Evolutionary conservation across 169 alveolate species (phyloP), one percentile per base, ranked within the genome.

Genomic region (Cryptosporidium meleagridis): DNA sequence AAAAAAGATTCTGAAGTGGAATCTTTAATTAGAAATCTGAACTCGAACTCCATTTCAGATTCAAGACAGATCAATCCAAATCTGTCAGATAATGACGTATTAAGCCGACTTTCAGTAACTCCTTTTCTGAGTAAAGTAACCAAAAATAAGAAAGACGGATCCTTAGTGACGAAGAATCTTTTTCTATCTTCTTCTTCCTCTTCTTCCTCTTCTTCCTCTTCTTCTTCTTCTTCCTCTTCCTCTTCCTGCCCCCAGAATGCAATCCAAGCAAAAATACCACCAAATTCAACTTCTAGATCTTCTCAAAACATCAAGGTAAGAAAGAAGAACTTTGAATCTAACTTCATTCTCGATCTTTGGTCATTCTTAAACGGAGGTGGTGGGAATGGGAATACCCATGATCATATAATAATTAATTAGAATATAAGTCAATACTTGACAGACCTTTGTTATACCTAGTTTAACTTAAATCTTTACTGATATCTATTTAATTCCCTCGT

Each of bases 1-100:
- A 73, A 37, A 37, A 73, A 59, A 37, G 86, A 73, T 73, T 41
- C 68, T 10, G 86, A 73, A 3, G 21, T 55, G 8, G 86, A 73
- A 59, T 31, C 52, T 18, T 26, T 73, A 29, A 21, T 53, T n/a
- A 73, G 21, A 18, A 52, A 53, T 10, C 69, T 73, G n/a, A 31
- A 73, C 70, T 52, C 62, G 18, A 55, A 26, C 23, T 73, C 58
- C 4, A 73, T 55, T 41, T 55, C 86, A 31, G 69, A 70, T 21
- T 26, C 39, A 3, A 70, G 48, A 44, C 39, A 55, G 35, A 21
- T 55, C 0, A 55, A 55, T 21, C 67, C 67, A 26, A 26, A 7
- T 16, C 5, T n/a, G 2, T 37, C 67, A 23, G 67, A 55, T 9
- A 55, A 21, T 10, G 67, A 55, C 12, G 0, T 21, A 55, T 16